A percentile compares a stretch with the other conserved stretches of the same genome.
Conservation (phyloP, 2,329 filamentous ascomycete species). For the Pleoardoris graminearum region DNA sequence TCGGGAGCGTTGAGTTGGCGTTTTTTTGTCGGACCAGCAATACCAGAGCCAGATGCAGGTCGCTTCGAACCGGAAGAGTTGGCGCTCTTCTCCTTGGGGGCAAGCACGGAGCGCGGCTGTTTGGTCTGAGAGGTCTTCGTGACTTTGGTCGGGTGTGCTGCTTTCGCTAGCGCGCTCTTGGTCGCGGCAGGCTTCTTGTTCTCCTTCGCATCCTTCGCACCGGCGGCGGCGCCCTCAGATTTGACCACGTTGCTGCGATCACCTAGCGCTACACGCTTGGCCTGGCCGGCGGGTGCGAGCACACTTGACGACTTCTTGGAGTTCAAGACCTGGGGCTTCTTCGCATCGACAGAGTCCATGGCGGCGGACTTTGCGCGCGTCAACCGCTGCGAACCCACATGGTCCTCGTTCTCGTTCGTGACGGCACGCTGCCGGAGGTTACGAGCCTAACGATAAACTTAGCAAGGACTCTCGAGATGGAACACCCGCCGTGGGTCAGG, state of each 20-base stretch:
- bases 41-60: conserved; percentile 71
- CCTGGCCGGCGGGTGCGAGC: conserved; percentile 43
- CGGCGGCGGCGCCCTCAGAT: conserved; percentile 54
- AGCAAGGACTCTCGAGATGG: conserved; percentile 37
- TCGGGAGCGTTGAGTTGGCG: conserved; percentile 59
- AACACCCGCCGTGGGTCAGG: conserved; percentile 11
- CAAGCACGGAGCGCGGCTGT: conserved; percentile 65
- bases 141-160: conserved; percentile 75
- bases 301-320: conserved; percentile 50
- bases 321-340: conserved; percentile 50
- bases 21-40: conserved; percentile 69
- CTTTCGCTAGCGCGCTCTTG: conserved; percentile 71
- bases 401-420: conserved; percentile 95
- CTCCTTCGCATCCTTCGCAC: conserved; percentile 56
- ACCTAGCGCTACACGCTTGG: conserved; percentile 81
- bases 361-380: conserved; percentile 91
- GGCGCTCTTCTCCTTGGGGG: conserved; percentile 72
- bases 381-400: conserved; percentile 74
- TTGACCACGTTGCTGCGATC: conserved; percentile 97
- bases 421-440: conserved; percentile 72
- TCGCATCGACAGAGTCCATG: conserved; percentile 61
- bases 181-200: conserved; percentile 71
- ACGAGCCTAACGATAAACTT: conserved; percentile 62
- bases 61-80: conserved; percentile 67
- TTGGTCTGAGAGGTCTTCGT: conserved; percentile 68